Base-by-base conservation (phyloP, 208 protist species). In the Trypanosoma brucei region DNA sequence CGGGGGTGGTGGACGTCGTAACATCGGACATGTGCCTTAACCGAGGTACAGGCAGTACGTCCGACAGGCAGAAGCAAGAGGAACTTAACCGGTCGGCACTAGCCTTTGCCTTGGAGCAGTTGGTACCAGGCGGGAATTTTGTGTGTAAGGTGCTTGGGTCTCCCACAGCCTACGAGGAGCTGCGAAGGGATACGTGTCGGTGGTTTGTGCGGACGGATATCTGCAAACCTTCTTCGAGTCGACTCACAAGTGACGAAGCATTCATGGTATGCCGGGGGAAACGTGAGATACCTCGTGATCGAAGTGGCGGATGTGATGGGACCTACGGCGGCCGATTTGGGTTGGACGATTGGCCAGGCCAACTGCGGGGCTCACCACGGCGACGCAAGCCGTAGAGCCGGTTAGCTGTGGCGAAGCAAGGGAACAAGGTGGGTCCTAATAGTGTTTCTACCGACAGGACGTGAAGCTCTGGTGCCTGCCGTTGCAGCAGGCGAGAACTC, bases 21-120 rank as follows among this genome's bases (percentile, higher is more conserved):
- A 89, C 79, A 36, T 91, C 84, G 8, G 87, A 93, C 61, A 91
- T 93, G 83, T 93, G 87, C 61, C 84, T 84, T 4, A 93, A 93
- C 54, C 79, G 87, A 2, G 74, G 79, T 64, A 45, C 55, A 6
- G 87, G 87, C 3, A 79, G 80, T 35, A 65, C 66, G 1, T 63
- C 75, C 55, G 87, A 93, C 59, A 73, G 87, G 4, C 83, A 93
- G 62, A 83, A 86, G 38, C 81, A 85, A 56, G 66, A 65, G 13
- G 59, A 62, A 45, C 69, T 93, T 9, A 78, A 89, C 55, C 53
- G 70, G 48, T 36, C 71, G 50, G 84, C 87, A 6, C 45, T 89
- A 22, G 40, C 66, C 11, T 85, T 87, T 54, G 69, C 74, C 22
- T 52, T 83, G 3, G 73, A 69, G 4, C 72, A 91, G 35, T 70